Base-by-base conservation (phyloP, 352 stramenopile genomes). In the Phytopythium montanum region DNA sequence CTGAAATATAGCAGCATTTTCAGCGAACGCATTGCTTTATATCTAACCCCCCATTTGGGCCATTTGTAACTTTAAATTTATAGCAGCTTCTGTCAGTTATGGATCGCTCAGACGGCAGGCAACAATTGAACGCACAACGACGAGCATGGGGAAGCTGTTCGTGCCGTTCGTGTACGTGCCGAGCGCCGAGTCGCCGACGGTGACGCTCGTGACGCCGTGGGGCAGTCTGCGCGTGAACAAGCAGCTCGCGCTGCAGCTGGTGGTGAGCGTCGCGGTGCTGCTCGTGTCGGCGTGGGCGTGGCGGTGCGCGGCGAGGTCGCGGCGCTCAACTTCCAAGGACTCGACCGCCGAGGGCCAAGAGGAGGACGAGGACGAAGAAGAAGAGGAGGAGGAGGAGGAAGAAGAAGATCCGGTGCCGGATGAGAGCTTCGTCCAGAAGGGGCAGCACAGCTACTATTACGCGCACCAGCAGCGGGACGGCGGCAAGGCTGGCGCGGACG, bases 361-460 rank as follows among this genome's bases (percentile, higher is more conserved):
- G 5, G 54, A 65, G n/a, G 60, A 51, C 33, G 46, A 51, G 7
- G 57, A 33, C 1, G 39, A 45, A 8, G 59, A 66, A 6, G 49
- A 21, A 12, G 54, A 21, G 25, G 44, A 48, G 9, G 53, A 45
- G 1, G 42, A 57, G 3, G 54, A 65, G 1, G 55, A 63, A 12
- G 62, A 64, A 7, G 44, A 31, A 8, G 46, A 55, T 29, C 88
- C 75, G 41, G 64, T 64, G 56, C 72, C 79, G 44, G 75, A 92
- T 21, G 84, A 91, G 46, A 91, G 76, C 26, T 72, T 85, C 58
- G 28, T 87, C 28, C 71, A 70, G 48, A 90, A 90, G 58, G 86
- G 86, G 38, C 72, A 83, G 26, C 77, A 94, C 69, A 93, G 84
- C 70, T 95, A 95, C 72, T 93, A 92, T 67, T 95, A 93, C 65